Percentiles rank a stretch among this genome's conserved stretches.
Conservation (phyloP, 805 yeast genomes). For the Yamadazyma nakazawae region DNA sequence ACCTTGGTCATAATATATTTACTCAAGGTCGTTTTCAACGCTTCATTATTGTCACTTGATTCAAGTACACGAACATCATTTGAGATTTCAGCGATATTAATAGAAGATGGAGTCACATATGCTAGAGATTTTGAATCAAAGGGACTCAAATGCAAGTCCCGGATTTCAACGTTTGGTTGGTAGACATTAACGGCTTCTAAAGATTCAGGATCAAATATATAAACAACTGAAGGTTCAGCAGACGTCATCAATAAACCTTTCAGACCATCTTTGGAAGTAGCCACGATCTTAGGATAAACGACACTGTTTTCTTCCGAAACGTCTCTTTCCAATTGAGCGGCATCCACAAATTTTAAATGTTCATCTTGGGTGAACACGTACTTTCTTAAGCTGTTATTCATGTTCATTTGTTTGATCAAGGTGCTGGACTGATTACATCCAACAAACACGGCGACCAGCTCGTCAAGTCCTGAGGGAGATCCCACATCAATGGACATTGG, state of each 20-base stretch:
- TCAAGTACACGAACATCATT: conserved; percentile 47
- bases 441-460: conserved; percentile 51
- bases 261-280: conserved; percentile 55
- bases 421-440: conserved; percentile 74
- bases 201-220: conserved; percentile 54
- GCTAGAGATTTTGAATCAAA: conserved; percentile 52
- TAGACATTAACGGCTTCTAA: conserved; percentile 54
- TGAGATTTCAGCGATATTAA: conserved; percentile 50
- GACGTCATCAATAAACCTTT: conserved; percentile 71
- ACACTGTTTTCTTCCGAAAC: conserved; percentile 32
- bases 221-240: conserved; percentile 58
- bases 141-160: conserved; percentile 66
- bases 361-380: conserved; percentile 54
- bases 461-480: conserved; percentile 13
- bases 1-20: conserved; percentile 40
- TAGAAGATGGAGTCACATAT: conserved; percentile 53
- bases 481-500: conserved; percentile 74
- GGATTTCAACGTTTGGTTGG: conserved; percentile 52
- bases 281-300: conserved; percentile 63
- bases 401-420: conserved; percentile 51
- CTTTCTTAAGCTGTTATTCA: conserved; percentile 71
- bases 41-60: conserved; percentile 21
- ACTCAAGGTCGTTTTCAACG: conserved; percentile 20
- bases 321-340: conserved; percentile 55
- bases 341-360: conserved; percentile 56